These are phyloP conservation scores for Suhomyces atakaporum DNA, from an alignment of 1,139 yeast genomes.

Conservation along the genomic window DNA sequence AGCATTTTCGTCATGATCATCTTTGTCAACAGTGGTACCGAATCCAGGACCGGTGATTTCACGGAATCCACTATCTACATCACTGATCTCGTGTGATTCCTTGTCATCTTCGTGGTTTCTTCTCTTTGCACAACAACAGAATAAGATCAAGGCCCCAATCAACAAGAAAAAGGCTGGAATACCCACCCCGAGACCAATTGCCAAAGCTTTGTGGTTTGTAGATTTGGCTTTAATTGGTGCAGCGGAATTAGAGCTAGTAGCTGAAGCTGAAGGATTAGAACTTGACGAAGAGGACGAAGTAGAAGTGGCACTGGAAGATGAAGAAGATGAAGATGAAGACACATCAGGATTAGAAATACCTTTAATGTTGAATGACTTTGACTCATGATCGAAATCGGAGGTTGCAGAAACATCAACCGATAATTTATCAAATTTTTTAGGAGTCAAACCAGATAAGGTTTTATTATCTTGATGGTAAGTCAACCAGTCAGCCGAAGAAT, in stretches of 20 bases:
- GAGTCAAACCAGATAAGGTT: conserved; percentile 71
- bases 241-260: conserved; percentile 15
- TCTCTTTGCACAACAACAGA: conserved; percentile 60
- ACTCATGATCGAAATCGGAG: conserved; percentile 33
- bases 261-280: conserved; percentile 22
- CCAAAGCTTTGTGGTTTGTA: conserved; percentile 50
- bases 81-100: conserved; percentile 26
- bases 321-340: conserved; percentile 17
- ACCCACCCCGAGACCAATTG: conserved; percentile 88
- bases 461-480: conserved; percentile 56
- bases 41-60: conserved; percentile 39
- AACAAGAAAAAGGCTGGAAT: conserved; percentile 62
- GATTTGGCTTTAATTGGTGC: conserved; percentile 18
- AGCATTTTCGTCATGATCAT: conserved; percentile 35
- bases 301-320: conserved; percentile 20
- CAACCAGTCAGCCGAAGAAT: conserved; percentile 58
- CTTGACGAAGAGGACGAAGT: conserved; percentile 22
- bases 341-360: conserved; percentile 54
- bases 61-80: conserved; percentile 41
- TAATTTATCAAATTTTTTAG: conserved; percentile 54
- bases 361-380: conserved; percentile 51
- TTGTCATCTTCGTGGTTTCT: conserved; percentile 35
- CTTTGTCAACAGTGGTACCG: conserved; percentile 34
- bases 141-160: conserved; percentile 49
- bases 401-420: conserved; percentile 56